Evolutionary conservation across 2,329 filamentous ascomycete genomes (phyloP).

Genomic region (Fusarium pininemorale): DNA sequence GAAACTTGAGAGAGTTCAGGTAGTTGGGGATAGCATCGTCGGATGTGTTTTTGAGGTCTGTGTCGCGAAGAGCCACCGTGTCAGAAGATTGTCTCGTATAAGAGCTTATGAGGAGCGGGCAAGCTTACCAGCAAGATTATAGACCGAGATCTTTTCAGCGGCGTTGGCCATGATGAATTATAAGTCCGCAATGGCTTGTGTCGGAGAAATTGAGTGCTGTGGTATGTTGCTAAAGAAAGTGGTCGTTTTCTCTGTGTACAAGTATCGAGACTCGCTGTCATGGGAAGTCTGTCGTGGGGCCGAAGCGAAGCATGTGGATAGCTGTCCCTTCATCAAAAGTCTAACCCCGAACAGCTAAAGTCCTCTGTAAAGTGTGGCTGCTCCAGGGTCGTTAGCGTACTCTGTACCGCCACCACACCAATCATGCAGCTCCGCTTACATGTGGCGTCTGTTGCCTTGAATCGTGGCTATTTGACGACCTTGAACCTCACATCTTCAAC

Average conservation of each 20-base stretch:
- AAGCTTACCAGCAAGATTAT: constrained; percentile 70
- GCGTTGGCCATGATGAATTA: constrained; percentile 46
- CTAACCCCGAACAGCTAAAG: constrained; percentile 3
- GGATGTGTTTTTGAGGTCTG: constrained; percentile 95
- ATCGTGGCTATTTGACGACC: constrained; percentile 35
- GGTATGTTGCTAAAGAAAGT: constrained; percentile 5
- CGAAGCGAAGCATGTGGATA: constrained; percentile 31
- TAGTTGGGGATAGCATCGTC: constrained; percentile 96
- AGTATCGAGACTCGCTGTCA: constrained; percentile 11
- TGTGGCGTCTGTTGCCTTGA: constrained; percentile 28
- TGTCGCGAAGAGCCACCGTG: constrained; percentile 39
- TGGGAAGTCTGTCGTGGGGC: constrained; percentile 29
- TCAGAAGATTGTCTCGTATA: constrained; percentile 29
- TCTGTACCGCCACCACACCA: constrained; percentile 3
- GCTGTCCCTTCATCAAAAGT: constrained; percentile 33
- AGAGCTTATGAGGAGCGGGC: background rate
- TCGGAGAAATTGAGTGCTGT: background rate
- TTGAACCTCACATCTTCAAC: constrained; percentile 29
- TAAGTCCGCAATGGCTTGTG: background rate
- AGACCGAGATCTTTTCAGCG: constrained; percentile 68
- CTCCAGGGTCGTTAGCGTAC: background rate
- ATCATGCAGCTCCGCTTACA: constrained; percentile 5
- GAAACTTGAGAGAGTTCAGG: constrained; percentile 86
- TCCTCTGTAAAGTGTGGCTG: constrained; percentile 17
- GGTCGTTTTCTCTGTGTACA: constrained; percentile 17